Percentiles rank a stretch among this genome's conserved stretches.
Evolutionary conservation across 1,284 basidiomycete genomes (phyloP).

Genomic region (Puccinia hordei): DNA sequence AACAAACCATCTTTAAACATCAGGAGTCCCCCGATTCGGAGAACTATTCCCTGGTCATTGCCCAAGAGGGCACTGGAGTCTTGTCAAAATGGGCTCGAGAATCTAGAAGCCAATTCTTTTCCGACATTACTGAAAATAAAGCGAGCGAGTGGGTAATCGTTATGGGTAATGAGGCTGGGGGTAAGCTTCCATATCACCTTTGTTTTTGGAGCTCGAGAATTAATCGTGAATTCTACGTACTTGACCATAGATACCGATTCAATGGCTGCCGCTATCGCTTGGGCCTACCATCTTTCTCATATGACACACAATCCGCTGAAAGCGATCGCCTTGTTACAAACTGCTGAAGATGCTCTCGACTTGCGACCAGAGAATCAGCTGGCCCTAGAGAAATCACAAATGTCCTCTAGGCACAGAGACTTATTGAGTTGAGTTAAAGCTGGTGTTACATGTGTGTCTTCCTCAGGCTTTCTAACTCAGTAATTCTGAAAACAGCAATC

Average conservation of each 20-base stretch:
- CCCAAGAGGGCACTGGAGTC: conserved; percentile 53
- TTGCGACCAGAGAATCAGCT: conserved; percentile 60
- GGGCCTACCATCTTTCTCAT: conserved; percentile 58
- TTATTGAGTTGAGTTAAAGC: conserved; percentile 54
- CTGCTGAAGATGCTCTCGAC: conserved; percentile 58
- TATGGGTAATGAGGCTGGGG: conserved; percentile 60
- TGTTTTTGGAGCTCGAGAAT: background rate
- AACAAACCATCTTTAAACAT: background rate
- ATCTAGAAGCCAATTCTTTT: conserved; percentile 57
- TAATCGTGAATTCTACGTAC: background rate
- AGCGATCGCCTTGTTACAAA: conserved; percentile 54
- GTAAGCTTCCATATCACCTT: background rate
- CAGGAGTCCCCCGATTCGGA: background rate
- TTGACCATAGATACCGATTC: conserved; percentile 57
- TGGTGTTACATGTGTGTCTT: background rate
- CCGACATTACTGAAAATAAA: conserved; percentile 55
- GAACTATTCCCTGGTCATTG: background rate
- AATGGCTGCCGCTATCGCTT: conserved; percentile 57
- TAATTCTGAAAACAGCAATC: conserved; percentile 53
- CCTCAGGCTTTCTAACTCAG: background rate
- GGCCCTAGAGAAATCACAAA: conserved; percentile 57
- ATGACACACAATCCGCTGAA: conserved; percentile 51
- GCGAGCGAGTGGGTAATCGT: conserved; percentile 59
- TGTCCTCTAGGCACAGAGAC: conserved; percentile 59
- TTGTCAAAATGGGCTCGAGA: conserved; percentile 58